Conservation (phyloP, 345 rosid genomes). For the Sisymbrium irio region DNA sequence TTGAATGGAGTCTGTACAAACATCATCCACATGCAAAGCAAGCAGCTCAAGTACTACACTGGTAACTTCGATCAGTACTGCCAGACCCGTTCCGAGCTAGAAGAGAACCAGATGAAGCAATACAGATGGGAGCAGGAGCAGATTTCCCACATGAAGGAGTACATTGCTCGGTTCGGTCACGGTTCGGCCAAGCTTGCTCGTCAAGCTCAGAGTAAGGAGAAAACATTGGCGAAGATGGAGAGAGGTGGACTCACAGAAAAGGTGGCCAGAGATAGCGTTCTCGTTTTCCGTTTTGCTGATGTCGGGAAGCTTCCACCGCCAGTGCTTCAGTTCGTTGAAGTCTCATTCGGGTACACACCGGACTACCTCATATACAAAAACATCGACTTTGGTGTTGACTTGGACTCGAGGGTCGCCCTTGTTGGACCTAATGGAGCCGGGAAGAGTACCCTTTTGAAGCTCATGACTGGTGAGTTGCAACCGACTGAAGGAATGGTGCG, state of each 20-base stretch:
- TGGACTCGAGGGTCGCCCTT: conserved; percentile 92
- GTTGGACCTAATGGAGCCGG: conserved; percentile 99
- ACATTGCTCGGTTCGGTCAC: conserved; percentile 97
- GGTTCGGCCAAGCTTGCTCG: conserved; percentile 99
- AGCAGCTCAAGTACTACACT: conserved; percentile 68
- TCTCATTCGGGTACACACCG: conserved; percentile 84
- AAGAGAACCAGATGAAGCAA: conserved; percentile 99
- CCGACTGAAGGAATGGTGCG: conserved; percentile 97
- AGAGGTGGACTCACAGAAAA: conserved; percentile 94
- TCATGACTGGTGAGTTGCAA: conserved; percentile 86
- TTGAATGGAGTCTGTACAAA: conserved; percentile 95
- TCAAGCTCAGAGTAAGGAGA: conserved; percentile 99
- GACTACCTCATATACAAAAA: conserved; percentile 81
- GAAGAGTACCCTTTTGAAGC: conserved; percentile 92
- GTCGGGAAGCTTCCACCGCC: conserved; percentile 99
- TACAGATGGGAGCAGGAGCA: conserved; percentile 99
- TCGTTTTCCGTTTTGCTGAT: conserved; percentile 84
- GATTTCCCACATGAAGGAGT: conserved; percentile 95
- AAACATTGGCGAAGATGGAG: conserved; percentile 98
- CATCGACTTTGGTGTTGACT: conserved; percentile 90
- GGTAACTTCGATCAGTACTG: conserved; percentile 96
- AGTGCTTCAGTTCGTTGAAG: conserved; percentile 95
- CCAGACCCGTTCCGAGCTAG: conserved; percentile 92
- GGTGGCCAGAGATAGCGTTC: conserved; percentile 71
- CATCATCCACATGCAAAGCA: conserved; percentile 97